Evolutionary conservation across 1,139 yeast species (phyloP), one percentile per base, ranked within the genome.

Genomic region (Suhomyces choctaworum): DNA sequence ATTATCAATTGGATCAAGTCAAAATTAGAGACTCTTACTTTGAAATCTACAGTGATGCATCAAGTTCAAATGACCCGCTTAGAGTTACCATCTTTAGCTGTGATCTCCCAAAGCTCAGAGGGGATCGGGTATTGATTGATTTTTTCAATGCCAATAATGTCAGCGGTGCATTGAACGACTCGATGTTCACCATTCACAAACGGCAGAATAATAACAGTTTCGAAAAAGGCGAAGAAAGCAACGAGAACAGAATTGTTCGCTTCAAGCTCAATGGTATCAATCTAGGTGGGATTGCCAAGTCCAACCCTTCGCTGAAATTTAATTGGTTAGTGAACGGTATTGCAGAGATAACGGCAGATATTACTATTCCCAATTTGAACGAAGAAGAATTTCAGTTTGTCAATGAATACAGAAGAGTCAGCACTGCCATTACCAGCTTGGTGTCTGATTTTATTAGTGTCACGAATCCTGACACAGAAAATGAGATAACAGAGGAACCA

Each of bases 311-410:
- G 27, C 67, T 72, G 49, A 74, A 76, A 48, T 78, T 83, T 51
- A 81, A 80, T 51, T 83, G 92, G 92, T 60, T 83, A 9, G 70
- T 73, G 14, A 78, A 77, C 35, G 90, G 92, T 2, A 78, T 77
- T 45, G 82, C 84, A 1, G 89, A 83, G 43, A 62, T 84, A 2
- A 63, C 73, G 11, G 86, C 87, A 2, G 92, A 84, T 58, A 75
- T 84, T 16, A 78, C 80, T 68, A 64, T 83, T 29, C 90, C 92
- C 1, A 62, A 61, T 16, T 25, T 42, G 24, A 67, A 47, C 19
- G 54, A 52, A 17, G 41, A 46, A 4, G 58, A 64, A 43, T 49
- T 40, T 36, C 42, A 47, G 7, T 48, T 60, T 31, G 44, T 46
- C 15, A 36, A 46, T 24, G 68, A 62, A 37, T 58, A 55, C 42